Evolutionary conservation across 345 rosid species (phyloP).

Genomic region (Arabidopsis suecica): DNA sequence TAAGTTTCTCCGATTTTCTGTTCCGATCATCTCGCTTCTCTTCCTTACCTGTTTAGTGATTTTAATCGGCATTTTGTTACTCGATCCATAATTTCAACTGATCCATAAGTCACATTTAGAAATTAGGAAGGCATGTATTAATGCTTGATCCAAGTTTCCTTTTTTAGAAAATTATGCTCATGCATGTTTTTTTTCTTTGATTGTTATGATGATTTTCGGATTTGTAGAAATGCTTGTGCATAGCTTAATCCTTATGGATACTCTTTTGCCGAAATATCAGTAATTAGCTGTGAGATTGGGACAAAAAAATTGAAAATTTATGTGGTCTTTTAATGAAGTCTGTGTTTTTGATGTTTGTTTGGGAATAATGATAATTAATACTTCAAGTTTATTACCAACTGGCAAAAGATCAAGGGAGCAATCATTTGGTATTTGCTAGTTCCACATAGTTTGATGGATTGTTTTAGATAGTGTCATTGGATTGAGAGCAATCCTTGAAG

Average conservation of each 20-base stretch:
- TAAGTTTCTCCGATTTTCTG: conserved; percentile 22
- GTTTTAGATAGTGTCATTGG: conserved; percentile 4
- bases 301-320: background rate
- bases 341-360: background rate
- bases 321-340: background rate
- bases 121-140: background rate
- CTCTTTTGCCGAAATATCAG: background rate
- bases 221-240: background rate
- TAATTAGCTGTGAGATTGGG: background rate
- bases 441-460: background rate
- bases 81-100: conserved; percentile 28
- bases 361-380: background rate
- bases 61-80: conserved; percentile 25
- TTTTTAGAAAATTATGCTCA: background rate
- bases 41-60: conserved; percentile 12
- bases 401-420: background rate
- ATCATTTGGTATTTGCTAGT: conserved; percentile 9
- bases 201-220: background rate
- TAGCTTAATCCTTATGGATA: background rate
- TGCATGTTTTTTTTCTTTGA: conserved; percentile 11
- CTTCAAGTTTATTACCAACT: background rate
- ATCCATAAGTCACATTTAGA: background rate
- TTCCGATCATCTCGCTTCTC: conserved; percentile 16
- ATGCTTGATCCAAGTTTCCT: conserved; percentile 19
- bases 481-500: background rate